Base-by-base conservation (phyloP, 2,329 filamentous ascomycete genomes). In the Simplicillium aogashimaense region DNA sequence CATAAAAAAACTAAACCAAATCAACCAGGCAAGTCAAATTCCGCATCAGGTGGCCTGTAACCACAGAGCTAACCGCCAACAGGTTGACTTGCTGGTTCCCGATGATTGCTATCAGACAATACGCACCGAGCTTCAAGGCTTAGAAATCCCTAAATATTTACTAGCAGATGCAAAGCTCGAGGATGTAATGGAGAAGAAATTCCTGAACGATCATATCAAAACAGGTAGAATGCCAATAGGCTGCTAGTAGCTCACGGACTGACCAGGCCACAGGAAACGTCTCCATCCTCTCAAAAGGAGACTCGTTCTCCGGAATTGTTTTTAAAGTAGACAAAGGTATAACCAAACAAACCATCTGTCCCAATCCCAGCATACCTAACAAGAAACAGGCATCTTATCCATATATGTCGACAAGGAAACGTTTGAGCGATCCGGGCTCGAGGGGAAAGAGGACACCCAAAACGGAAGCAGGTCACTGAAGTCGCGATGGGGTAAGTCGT, bases 141-240 rank as follows among this genome's bases (percentile, higher is more conserved):
- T 49, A 11, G 50, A 50, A 7, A 48, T 50, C 5, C 69, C 72
- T 2, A 48, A 50, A 11, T 94, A 86, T 66, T 74, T 75, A 28
- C 74, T 76, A 44, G 77, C 94, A 3, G 74, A 77, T 48, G 80
- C 94, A 73, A 76, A 77, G 3, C 69, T 95, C 9, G 72, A 71
- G 8, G 78, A 86, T 43, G 55, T 97, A 5, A 57, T 97, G 1
- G 71, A 83, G 29, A 76, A 77, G 1, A 74, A 80, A 0, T 94
- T 95, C 52, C 88, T 95, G 53, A 82, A 76, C n/a, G 69, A 79
- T 34, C 89, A 94, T 55, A 81, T 97, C 49, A 94, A 94, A 59
- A 73, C 72, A 44, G 84, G 85, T 85, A 63, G 16, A 56, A 5
- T 12, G 14, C 1, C 12, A 8, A 1, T 6, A 6, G 3, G 9